phyloP scores from a whole-genome alignment of 176 grass and related monocot species.

The Aegilops bicornis region DNA sequence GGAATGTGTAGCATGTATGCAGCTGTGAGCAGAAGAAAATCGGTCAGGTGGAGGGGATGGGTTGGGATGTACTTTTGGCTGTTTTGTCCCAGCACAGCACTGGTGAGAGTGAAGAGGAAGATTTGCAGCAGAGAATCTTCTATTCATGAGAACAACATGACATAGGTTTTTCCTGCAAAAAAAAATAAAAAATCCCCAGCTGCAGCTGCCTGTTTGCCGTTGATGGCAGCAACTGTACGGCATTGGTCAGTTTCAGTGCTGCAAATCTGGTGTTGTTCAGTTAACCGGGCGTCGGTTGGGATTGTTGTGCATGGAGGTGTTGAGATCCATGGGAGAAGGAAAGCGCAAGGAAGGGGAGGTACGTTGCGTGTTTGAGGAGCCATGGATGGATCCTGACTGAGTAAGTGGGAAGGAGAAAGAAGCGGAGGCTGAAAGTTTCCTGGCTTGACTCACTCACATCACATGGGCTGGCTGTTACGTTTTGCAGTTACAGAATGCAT shows the following conservation, averaged over 20 bases:
- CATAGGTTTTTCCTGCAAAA: background rate
- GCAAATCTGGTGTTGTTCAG: background rate
- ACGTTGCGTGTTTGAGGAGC: background rate
- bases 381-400: background rate
- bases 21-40: background rate
- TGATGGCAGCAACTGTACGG: background rate
- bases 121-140: conserved; percentile 37
- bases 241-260: background rate
- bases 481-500: background rate
- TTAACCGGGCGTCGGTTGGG: background rate
- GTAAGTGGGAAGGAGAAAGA: background rate
- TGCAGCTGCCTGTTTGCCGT: background rate
- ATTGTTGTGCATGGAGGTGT: background rate
- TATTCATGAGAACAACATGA: conserved; percentile 45
- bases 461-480: conserved; percentile 39
- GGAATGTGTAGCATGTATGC: background rate
- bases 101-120: background rate
- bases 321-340: background rate
- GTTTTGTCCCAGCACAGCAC: conserved; percentile 35
- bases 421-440: conserved; percentile 19
- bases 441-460: background rate
- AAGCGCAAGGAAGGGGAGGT: background rate
- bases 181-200: too few species aligned
- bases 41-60: background rate
- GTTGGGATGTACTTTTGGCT: conserved; percentile 29